A percentile compares a stretch with the other conserved stretches of the same genome.
phyloP scores from a whole-genome alignment of 495 filamentous ascomycete genomes.

The Terfezia boudieri region DNA sequence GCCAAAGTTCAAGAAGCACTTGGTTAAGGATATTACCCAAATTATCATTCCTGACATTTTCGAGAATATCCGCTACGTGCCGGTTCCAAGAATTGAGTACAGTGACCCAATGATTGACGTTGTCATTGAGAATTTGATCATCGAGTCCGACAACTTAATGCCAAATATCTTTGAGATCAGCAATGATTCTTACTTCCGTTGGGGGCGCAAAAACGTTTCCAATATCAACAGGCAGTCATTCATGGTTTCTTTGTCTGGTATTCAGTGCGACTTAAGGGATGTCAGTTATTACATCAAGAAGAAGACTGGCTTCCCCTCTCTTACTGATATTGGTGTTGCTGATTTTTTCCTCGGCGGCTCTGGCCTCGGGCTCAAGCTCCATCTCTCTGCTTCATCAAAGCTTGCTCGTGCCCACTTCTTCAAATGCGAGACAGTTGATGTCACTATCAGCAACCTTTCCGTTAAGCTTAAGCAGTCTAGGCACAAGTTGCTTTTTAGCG shows the following conservation, averaged over 20 bases:
- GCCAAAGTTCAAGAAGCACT: conserved; percentile 70
- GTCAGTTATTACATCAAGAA: conserved; percentile 89
- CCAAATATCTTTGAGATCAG: conserved; percentile 82
- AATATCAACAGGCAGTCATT: conserved; percentile 65
- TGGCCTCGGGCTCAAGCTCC: conserved; percentile 81
- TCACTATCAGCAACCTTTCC: conserved; percentile 62
- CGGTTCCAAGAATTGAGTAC: conserved; percentile 85
- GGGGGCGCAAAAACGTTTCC: conserved; percentile 65
- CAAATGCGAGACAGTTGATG: conserved; percentile 75
- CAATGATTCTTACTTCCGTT: conserved; percentile 87
- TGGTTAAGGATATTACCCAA: conserved; percentile 68
- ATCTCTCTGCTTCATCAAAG: conserved; percentile 58
- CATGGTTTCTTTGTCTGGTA: conserved; percentile 63
- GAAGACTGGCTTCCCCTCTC: conserved; percentile 82
- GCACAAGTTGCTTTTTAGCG: conserved; percentile 70
- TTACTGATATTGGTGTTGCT: conserved; percentile 74
- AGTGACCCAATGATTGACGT: conserved; percentile 67
- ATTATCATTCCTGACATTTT: conserved; percentile 71
- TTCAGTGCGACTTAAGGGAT: conserved; percentile 73
- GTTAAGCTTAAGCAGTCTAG: conserved; percentile 86
- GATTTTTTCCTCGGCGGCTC: conserved; percentile 75
- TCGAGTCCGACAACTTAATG: conserved; percentile 93
- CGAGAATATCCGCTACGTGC: conserved; percentile 76
- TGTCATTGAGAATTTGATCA: conserved; percentile 76
- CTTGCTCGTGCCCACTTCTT: conserved; percentile 63